Conservation (phyloP, 1,139 yeast species). For the Yamadazyma pseudoaaseri region DNA sequence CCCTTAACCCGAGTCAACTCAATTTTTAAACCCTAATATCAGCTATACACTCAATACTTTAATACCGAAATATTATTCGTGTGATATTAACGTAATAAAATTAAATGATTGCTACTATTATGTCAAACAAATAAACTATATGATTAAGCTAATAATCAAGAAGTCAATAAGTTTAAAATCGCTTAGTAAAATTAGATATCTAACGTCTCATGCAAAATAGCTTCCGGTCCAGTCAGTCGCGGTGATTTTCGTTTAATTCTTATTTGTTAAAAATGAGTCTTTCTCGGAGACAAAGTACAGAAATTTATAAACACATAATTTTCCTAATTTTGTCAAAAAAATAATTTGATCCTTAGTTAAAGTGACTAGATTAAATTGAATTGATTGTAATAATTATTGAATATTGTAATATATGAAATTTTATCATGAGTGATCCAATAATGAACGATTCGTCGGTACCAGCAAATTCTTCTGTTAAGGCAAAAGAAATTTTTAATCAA, state of each 20-base stretch:
- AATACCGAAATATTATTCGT: too few species aligned
- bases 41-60: too few species aligned
- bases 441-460: constrained; percentile 1
- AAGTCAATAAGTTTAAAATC: too few species aligned
- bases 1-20: too few species aligned
- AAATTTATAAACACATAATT: constrained; percentile 1
- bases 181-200: not conserved
- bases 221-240: not conserved
- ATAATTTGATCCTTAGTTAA: too few species aligned
- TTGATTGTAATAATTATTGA: too few species aligned
- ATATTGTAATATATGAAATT: not conserved
- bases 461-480: constrained; percentile 22
- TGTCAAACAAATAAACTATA: too few species aligned
- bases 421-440: not conserved
- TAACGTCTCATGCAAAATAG: not conserved
- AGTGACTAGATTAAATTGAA: too few species aligned
- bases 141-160: too few species aligned
- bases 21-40: too few species aligned
- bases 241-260: not conserved
- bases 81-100: too few species aligned
- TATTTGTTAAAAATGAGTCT: constrained; percentile 1
- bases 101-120: too few species aligned
- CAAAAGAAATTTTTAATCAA: constrained; percentile 41
- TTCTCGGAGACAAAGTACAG: constrained; percentile 1
- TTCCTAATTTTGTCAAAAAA: not conserved